Base-by-base conservation (phyloP, 2,329 filamentous ascomycete species). In the Penicillium polonicum region DNA sequence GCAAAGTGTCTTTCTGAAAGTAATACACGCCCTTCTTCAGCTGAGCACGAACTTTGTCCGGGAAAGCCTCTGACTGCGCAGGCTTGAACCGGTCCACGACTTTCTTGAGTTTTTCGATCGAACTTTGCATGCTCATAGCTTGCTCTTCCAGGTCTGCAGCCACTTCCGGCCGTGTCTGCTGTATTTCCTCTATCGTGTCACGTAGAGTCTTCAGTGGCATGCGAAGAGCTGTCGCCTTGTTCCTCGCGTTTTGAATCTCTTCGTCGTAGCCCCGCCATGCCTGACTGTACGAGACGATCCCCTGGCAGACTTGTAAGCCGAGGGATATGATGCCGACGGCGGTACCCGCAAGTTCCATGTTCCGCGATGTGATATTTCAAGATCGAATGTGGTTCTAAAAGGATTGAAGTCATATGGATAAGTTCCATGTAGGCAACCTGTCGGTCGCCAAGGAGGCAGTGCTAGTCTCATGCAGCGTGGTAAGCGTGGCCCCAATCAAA, bases 321-420 rank as follows among this genome's bases (percentile, higher is more conserved):
- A 63, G 29, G 5, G 59, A 63, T 21, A 61, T 57, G 19, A 62
- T 44, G 13, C 59, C 56, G 29, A 60, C 59, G 8, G 49, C 56
- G 39, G 51, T 57, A 23, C 60, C 57, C 13, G 59, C 59, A 25
- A 61, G 39, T 0, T 42, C 38, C 39, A 42, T 42, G 6, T 42
- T 25, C 9, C 8, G 9, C 4, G 36, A 39, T 19, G 10, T n/a
- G 4, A 6, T 39, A 2, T 2, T 2, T 39, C n/a, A 3, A 39
- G n/a, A 39, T 39, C n/a, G n/a, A 39, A 39, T 38, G 35, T 35
- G 17, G 8, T n/a, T n/a, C 17, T n/a, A 19, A n/a, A 38, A 19
- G 2, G 5, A 19, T 38, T 38, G 19, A 42, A 25, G 7, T 21
- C 13, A 42, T 25, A 7, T 15, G 6, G 21, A 23, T 25, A 21